phyloP scores from a whole-genome alignment of 345 rosid genomes.

The Cardamine occulta region DNA sequence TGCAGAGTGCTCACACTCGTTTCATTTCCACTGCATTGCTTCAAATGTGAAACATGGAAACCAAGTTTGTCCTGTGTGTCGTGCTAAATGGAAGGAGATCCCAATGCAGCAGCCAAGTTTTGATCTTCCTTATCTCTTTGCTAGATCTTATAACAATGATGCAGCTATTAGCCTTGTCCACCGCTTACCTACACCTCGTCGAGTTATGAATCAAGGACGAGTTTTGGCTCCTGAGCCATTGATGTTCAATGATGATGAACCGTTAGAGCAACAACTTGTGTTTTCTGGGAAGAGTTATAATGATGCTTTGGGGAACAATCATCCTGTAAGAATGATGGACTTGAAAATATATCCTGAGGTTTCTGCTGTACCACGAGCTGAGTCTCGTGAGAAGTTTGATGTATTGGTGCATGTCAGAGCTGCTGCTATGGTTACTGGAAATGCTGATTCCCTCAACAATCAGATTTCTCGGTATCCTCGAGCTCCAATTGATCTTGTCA shows the following conservation, averaged over 20 bases:
- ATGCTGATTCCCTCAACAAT: constrained; percentile 44
- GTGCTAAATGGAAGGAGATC: constrained; percentile 89
- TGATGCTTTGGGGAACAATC: constrained; percentile 38
- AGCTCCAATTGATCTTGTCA: constrained; percentile 85
- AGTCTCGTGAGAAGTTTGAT: constrained; percentile 62
- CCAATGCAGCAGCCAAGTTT: constrained; percentile 74
- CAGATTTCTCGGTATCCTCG: constrained; percentile 59
- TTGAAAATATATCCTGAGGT: constrained; percentile 77
- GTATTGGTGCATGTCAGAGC: constrained; percentile 87
- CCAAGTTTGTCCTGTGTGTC: constrained; percentile 89
- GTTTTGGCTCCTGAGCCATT: constrained; percentile 71
- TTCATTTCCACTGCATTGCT: constrained; percentile 95
- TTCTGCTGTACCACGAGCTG: constrained; percentile 57
- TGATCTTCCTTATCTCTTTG: constrained; percentile 52
- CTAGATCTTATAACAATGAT: constrained; percentile 51
- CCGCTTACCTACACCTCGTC: constrained; percentile 59
- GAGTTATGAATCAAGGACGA: constrained; percentile 62
- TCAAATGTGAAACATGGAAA: constrained; percentile 84
- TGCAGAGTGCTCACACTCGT: constrained; percentile 93
- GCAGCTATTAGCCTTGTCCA: constrained; percentile 59
- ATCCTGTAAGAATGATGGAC: constrained; percentile 51
- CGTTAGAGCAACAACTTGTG: constrained; percentile 57
- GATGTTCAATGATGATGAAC: constrained; percentile 74
- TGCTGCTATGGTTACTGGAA: constrained; percentile 48
- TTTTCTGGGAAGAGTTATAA: constrained; percentile 47